Evolutionary conservation across 106 monocot species (phyloP), one percentile per base, ranked within the genome.

Genomic region (Dendrobium chrysotoxum): DNA sequence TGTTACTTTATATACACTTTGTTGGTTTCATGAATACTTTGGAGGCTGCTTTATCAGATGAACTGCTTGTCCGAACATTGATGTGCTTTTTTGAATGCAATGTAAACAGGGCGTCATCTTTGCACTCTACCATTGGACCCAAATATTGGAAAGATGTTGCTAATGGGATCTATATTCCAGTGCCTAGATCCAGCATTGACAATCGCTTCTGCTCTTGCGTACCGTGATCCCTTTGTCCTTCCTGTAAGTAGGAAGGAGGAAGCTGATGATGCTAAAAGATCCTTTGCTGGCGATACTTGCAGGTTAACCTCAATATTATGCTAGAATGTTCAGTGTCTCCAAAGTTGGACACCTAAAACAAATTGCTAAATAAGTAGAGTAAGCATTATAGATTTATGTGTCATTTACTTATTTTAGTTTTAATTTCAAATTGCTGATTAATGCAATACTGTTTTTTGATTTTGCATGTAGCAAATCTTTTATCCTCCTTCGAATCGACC

Each of bases 71-170:
- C 40, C 66, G 72, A 38, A 18, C 80, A 3, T 46, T 79, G 41
- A 58, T 47, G 30, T 50, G 41, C 64, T 68, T 23, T 70, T 31
- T 70, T 77, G 41, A 76, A 71, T 71, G 28, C 35, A 17, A 42
- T 75, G 41, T 75, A 47, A 45, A 81, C 85, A 98, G 97, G 97
- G 31, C 83, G 78, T 57, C 97, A 98, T 83, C 89, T 98, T 26
- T 92, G 90, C 57, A 95, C 82, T 38, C 84, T 98, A 26, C 97
- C 97, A 30, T 38, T 98, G 79, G 97, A 98, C 80, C 97, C 97
- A 64, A 98, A 98, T 79, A 92, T 95, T 75, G 97, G 97, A 82
- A 98, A 98, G 80, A 98, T 98, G 97, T 87, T 98, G 50, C 84
- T 98, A 21, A 92, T 98, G 79, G 97, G 97, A 77, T 91, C 92